These are phyloP conservation scores for Elsinoe australis DNA, from an alignment of 2,329 filamentous ascomycete genomes.

Conservation along the genomic window DNA sequence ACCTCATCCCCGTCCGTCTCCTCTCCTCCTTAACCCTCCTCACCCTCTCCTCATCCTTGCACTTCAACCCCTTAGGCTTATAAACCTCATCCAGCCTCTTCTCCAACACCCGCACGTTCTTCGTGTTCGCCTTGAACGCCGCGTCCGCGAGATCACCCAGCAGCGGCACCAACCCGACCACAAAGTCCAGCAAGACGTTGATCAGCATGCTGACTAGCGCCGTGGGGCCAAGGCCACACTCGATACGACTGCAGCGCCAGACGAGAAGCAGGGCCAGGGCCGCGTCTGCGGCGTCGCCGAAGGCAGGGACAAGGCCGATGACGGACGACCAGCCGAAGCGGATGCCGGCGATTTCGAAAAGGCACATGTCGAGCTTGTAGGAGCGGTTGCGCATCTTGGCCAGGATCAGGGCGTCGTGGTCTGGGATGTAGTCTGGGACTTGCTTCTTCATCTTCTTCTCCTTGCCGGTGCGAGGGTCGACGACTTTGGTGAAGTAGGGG, in stretches of 20 bases:
- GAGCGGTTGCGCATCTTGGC: conserved; percentile 79
- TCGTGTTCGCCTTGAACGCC: conserved; percentile 65
- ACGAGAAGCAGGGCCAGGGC: conserved; percentile 70
- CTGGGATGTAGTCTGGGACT: conserved; percentile 71
- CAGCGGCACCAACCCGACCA: conserved; percentile 65
- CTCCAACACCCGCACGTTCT: conserved; percentile 64
- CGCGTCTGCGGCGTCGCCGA: conserved; percentile 68
- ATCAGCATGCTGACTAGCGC: conserved; percentile 66
- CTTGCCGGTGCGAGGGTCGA: conserved; percentile 65
- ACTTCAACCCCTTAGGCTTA: conserved; percentile 35
- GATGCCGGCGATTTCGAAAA: conserved; percentile 74
- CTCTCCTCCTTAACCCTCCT: conserved; percentile 26
- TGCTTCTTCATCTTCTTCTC: conserved; percentile 79
- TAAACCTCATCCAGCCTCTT: conserved; percentile 61
- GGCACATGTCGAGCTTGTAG: conserved; percentile 74
- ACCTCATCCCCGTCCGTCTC: conserved; percentile 26
- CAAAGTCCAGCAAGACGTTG: conserved; percentile 69
- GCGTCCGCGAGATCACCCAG: conserved; percentile 70
- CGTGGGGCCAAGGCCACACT: conserved; percentile 61
- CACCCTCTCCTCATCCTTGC: conserved; percentile 27
- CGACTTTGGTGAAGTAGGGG: conserved; percentile 79
- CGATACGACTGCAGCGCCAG: conserved; percentile 61
- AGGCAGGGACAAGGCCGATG: conserved; percentile 72
- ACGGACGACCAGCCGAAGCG: conserved; percentile 84
- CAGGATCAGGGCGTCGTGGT: conserved; percentile 72